These are phyloP conservation scores for Pestalotiopsis sp. DNA, from an alignment of 2,329 filamentous ascomycete species.

Conservation along the genomic window DNA sequence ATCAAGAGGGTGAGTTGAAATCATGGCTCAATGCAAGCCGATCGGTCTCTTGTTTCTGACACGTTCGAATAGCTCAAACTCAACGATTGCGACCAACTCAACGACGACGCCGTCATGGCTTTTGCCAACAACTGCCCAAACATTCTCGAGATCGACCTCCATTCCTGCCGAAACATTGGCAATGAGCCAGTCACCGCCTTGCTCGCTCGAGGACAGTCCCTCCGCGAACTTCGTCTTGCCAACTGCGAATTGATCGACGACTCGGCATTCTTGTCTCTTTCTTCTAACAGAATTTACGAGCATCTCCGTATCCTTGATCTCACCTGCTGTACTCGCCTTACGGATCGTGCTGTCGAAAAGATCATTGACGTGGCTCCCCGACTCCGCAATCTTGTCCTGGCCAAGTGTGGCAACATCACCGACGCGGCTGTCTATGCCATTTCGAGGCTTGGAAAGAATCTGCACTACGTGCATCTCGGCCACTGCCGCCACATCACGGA, in stretches of 20 bases:
- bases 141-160: constrained; percentile 94
- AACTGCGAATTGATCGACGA: constrained; percentile 86
- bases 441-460: constrained; percentile 86
- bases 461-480: constrained; percentile 95
- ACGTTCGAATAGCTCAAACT: constrained; percentile 72
- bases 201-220: constrained; percentile 73
- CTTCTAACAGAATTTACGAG: constrained; percentile 72
- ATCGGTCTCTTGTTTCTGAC: constrained; percentile 23
- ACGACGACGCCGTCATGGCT: constrained; percentile 78
- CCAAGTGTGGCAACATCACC: constrained; percentile 92
- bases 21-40: background rate
- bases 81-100: constrained; percentile 86
- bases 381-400: constrained; percentile 87
- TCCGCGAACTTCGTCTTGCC: constrained; percentile 88
- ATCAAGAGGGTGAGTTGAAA: constrained; percentile 74
- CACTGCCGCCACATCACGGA: constrained; percentile 94
- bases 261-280: constrained; percentile 81
- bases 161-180: constrained; percentile 79
- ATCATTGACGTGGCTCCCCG: constrained; percentile 87
- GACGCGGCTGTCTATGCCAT: constrained; percentile 88
- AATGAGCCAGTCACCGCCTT: constrained; percentile 84
- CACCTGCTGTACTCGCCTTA: constrained; percentile 82
- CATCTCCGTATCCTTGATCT: constrained; percentile 91
- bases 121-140: constrained; percentile 89
- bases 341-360: constrained; percentile 83